Base-by-base conservation (phyloP, 2,329 filamentous ascomycete genomes). In the Diplodia mutila region DNA sequence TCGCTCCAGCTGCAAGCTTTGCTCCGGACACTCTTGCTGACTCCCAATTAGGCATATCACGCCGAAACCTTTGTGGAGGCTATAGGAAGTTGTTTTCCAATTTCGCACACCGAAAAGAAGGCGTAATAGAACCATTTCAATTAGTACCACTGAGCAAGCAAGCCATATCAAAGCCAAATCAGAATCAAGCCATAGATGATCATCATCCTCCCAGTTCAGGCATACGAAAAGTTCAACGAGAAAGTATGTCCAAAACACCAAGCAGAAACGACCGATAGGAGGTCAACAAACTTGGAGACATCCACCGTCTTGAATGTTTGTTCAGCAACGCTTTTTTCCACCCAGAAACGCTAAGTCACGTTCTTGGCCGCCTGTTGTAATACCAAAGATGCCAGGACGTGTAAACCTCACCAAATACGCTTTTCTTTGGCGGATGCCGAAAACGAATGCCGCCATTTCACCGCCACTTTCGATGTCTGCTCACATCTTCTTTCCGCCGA, bases 311-410 rank as follows among this genome's bases (percentile, higher is more conserved):
- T 18, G 27, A 63, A 21, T 21, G 55, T 27, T 55, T 32, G 27
- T 46, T 27, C 12, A 48, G 59, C 29, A 63, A 63, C 59, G 46
- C 59, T 63, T 46, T n/a, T 63, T 42, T 51, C 49, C 49, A 8
- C 48, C 61, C 61, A 65, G 21, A 14, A 42, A 54, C 54, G 37
- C 14, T 34, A 21, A 39, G 46, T 51, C 27, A 29, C 59, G 34
- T 18, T 25, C 18, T 29, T 51, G 18, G 39, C 59, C 59, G 21
- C 59, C 59, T 34, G 21, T 46, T 32, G 18, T 18, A 49, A 48
- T n/a, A 9, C n/a, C 21, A 21, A 63, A 29, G 21, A 63, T 37
- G 34, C 8, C 34, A 11, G 3, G 11, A 37, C 11, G 12, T 37
- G 8, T 37, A 32, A 51, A n/a, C 39, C 42, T 21, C 59, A 51